phyloP scores from a whole-genome alignment of 2,329 filamentous ascomycete genomes.

The Aspergillus carbonarius region DNA sequence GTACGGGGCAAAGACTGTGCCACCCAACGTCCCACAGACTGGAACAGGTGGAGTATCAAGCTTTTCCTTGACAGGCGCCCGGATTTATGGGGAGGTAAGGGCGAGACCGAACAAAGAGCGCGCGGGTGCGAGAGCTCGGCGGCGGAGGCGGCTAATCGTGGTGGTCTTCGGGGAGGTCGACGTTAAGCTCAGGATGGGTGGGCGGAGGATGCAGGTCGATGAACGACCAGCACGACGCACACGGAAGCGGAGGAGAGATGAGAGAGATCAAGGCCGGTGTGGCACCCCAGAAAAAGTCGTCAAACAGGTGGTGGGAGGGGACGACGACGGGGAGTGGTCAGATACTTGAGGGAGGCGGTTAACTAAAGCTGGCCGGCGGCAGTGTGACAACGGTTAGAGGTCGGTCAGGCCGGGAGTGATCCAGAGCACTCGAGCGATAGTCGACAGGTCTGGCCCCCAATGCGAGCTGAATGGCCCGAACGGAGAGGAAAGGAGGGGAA shows the following conservation, averaged over 20 bases:
- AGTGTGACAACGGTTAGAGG: slow-evolving; percentile 26
- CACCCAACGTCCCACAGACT: slow-evolving; percentile 11
- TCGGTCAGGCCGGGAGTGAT: slow-evolving; percentile 20
- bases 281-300: slow-evolving; percentile 12
- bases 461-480: slow-evolving; percentile 24
- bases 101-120: slow-evolving; percentile 16
- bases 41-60: slow-evolving; percentile 12
- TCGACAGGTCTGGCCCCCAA: slow-evolving; percentile 16
- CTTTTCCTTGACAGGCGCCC: slow-evolving; percentile 11
- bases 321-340: slow-evolving; percentile 18
- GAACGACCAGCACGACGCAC: slow-evolving; percentile 8
- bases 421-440: slow-evolving; percentile 24
- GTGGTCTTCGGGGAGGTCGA: slow-evolving; percentile 4
- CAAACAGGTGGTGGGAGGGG: slow-evolving; percentile 14
- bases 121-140: slow-evolving; percentile 11
- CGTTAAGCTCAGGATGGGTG: slow-evolving; percentile 9
- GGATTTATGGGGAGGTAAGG: slow-evolving; percentile 1
- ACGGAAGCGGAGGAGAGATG: not conserved
- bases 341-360: slow-evolving; percentile 25
- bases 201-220: slow-evolving; percentile 9
- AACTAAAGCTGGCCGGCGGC: slow-evolving; percentile 25
- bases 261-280: slow-evolving; percentile 11
- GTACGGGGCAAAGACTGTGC: slow-evolving; percentile 7
- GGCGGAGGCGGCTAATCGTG: slow-evolving; percentile 19
- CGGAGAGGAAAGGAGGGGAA: slow-evolving; percentile 12